phyloP scores from a whole-genome alignment of 1,284 basidiomycete genomes.

The Moesziomyces sp. region DNA sequence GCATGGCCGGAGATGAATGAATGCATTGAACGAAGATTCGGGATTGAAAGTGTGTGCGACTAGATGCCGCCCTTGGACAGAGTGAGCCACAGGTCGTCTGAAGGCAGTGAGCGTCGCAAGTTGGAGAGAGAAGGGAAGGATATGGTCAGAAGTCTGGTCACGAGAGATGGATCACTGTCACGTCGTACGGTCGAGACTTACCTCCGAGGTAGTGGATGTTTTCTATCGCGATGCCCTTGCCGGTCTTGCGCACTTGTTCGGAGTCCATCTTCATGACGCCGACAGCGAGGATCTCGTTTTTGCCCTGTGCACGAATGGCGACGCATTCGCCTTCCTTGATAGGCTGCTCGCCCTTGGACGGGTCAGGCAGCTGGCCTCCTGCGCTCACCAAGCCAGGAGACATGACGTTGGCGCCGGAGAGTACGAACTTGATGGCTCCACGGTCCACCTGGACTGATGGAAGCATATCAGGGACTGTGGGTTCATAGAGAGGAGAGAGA shows the following conservation, averaged over 20 bases:
- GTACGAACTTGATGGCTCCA: conserved; percentile 95
- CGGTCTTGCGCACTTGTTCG: conserved; percentile 87
- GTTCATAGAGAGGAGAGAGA: not conserved
- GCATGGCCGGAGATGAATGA: not conserved
- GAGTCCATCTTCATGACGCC: conserved; percentile 84
- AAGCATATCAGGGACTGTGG: conserved; percentile 74
- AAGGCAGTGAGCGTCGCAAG: not conserved
- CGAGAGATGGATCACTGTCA: not conserved
- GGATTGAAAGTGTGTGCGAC: conserved; percentile 3
- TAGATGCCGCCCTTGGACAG: conserved; percentile 49
- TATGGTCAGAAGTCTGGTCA: not conserved
- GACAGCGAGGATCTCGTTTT: conserved; percentile 88
- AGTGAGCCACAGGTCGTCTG: conserved; percentile 57
- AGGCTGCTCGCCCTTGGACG: conserved; percentile 72
- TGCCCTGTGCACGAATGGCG: conserved; percentile 93
- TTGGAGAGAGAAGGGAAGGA: not conserved
- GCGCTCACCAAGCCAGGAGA: conserved; percentile 88
- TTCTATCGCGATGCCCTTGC: conserved; percentile 92
- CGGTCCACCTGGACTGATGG: conserved; percentile 91
- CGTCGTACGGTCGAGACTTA: conserved; percentile 69
- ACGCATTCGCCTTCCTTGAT: conserved; percentile 80
- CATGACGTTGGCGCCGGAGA: conserved; percentile 74
- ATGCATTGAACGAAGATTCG: not conserved
- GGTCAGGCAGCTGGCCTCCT: conserved; percentile 86
- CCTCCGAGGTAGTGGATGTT: conserved; percentile 86